Conservation (phyloP, 306 rosid genomes). For the Glycine soja region DNA sequence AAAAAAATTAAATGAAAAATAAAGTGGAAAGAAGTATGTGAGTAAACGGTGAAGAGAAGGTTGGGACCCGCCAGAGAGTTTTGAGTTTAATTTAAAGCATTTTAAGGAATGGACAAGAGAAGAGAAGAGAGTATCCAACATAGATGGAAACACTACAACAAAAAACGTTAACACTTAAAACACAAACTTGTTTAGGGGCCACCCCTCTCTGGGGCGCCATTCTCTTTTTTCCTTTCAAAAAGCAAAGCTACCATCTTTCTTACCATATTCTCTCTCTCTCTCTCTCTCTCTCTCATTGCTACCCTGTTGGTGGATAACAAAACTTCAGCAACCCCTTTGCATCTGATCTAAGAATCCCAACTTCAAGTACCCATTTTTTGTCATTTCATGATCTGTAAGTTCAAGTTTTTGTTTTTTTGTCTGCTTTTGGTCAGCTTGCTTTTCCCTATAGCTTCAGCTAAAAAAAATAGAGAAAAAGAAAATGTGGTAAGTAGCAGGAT, state of each 20-base stretch:
- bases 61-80: conserved; percentile 64
- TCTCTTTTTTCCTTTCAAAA: conserved; percentile 57
- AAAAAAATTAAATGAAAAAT: too few species aligned
- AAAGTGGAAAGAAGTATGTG: neutral
- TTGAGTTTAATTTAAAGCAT: conserved; percentile 52
- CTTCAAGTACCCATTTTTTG: conserved; percentile 38
- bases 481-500: neutral
- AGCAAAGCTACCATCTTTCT: conserved; percentile 54
- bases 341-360: conserved; percentile 68
- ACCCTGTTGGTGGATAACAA: conserved; percentile 48
- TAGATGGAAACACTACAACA: conserved; percentile 18
- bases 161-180: conserved; percentile 39
- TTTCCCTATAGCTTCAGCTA: conserved; percentile 39
- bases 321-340: conserved; percentile 44
- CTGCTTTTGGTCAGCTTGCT: conserved; percentile 37
- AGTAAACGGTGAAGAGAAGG: neutral
- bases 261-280: conserved; percentile 43
- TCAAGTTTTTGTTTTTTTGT: conserved; percentile 49
- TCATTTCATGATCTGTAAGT: conserved; percentile 71
- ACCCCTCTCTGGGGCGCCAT: conserved; percentile 39
- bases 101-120: conserved; percentile 20
- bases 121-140: conserved; percentile 11
- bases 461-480: neutral
- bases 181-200: conserved; percentile 38
- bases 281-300: conserved; percentile 35